Conservation (phyloP, 2,329 filamentous ascomycete species). For the Incumbomyces lentus region DNA sequence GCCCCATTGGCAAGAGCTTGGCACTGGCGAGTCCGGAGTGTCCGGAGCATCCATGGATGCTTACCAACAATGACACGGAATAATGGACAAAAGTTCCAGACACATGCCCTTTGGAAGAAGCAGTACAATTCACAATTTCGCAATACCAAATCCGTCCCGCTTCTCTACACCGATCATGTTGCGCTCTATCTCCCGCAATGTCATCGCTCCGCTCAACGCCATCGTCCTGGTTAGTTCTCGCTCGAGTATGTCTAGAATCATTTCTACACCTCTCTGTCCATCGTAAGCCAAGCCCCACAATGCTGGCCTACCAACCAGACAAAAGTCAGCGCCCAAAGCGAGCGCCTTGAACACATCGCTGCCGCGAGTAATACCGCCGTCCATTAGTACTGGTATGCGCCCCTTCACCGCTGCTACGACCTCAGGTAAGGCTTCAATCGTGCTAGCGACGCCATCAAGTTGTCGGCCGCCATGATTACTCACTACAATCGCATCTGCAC, state of each 20-base stretch:
- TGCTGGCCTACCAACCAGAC: conserved; percentile 25
- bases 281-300: conserved; percentile 27
- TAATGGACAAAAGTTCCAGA: too few species aligned
- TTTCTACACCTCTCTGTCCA: conserved; percentile 26
- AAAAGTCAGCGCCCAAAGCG: conserved; percentile 25
- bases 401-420: conserved; percentile 21
- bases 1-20: background rate
- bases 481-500: conserved; percentile 29
- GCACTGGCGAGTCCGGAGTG: too few species aligned
- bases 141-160: conserved; percentile 15
- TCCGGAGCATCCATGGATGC: too few species aligned
- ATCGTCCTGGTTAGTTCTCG: conserved; percentile 15
- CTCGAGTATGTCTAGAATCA: conserved; percentile 25
- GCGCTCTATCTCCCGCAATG: conserved; percentile 15
- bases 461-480: conserved; percentile 32
- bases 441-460: conserved; percentile 29
- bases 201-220: conserved; percentile 18
- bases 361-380: conserved; percentile 26
- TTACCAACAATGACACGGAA: too few species aligned
- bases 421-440: conserved; percentile 27
- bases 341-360: conserved; percentile 28
- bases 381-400: conserved; percentile 30
- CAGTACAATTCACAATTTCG: conserved; percentile 7
- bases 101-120: too few species aligned
- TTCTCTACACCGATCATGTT: conserved; percentile 15